Conservation (phyloP, 2,329 filamentous ascomycete species). For the Aspergillus amoenus region DNA sequence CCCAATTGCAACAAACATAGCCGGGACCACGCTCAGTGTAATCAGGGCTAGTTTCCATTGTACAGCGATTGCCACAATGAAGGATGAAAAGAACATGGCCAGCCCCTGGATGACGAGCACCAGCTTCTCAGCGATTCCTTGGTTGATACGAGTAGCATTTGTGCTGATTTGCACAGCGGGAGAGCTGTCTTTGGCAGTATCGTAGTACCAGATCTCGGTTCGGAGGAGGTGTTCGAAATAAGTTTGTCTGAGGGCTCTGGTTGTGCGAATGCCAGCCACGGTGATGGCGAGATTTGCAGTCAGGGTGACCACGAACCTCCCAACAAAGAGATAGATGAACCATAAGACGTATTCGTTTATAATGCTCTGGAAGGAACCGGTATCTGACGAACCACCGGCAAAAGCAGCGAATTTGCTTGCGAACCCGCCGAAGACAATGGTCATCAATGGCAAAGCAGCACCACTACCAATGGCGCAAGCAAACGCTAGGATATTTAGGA, state of each 20-base stretch:
- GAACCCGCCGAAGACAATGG: conserved; percentile 37
- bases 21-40: conserved; percentile 75
- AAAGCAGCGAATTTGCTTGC: conserved; percentile 28
- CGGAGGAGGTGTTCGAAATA: conserved; percentile 27
- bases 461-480: conserved; percentile 24
- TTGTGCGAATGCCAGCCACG: conserved; percentile 18
- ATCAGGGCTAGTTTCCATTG: conserved; percentile 95
- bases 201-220: conserved; percentile 32
- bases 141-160: conserved; percentile 74
- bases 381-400: conserved; percentile 13
- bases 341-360: conserved; percentile 26
- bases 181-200: conserved; percentile 26
- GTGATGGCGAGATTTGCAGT: conserved; percentile 24
- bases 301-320: conserved; percentile 34
- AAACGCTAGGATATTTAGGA: conserved; percentile 1
- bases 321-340: conserved; percentile 39
- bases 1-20: conserved; percentile 72
- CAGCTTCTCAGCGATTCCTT: conserved; percentile 89
- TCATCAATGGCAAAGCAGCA: conserved; percentile 35
- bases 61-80: conserved; percentile 84
- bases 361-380: conserved; percentile 11
- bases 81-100: conserved; percentile 82
- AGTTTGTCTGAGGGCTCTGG: conserved; percentile 26
- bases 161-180: conserved; percentile 31
- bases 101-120: conserved; percentile 72